Conservation (phyloP, 2,329 filamentous ascomycete species). For the Didymosphaeria variabile region DNA sequence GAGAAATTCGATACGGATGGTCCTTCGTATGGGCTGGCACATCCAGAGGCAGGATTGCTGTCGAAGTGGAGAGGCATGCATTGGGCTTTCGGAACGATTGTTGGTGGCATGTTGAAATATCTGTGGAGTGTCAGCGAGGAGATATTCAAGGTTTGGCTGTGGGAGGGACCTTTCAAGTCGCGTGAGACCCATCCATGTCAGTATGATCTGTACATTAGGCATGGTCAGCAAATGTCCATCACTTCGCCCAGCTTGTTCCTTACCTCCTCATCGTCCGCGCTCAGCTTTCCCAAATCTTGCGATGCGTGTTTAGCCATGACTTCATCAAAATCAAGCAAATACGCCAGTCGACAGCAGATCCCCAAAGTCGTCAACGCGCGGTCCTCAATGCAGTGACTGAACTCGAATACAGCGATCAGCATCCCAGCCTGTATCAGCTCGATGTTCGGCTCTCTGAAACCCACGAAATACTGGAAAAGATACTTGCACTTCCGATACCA, state of each 20-base stretch:
- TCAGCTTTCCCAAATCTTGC: slow-evolving; percentile 13
- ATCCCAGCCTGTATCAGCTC: slow-evolving; percentile 27
- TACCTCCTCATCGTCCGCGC: slow-evolving; percentile 18
- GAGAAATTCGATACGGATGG: slow-evolving; percentile 14
- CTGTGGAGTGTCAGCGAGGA: background rate
- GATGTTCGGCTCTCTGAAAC: slow-evolving; percentile 21
- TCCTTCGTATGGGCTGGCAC: background rate
- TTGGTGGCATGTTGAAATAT: slow-evolving; percentile 29
- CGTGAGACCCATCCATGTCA: slow-evolving; percentile 12
- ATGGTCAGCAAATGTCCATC: slow-evolving; percentile 18
- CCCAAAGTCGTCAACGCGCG: slow-evolving; percentile 26
- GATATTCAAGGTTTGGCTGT: background rate
- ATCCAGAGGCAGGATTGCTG: background rate
- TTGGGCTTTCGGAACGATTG: slow-evolving; percentile 19
- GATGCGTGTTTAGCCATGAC: slow-evolving; percentile 11
- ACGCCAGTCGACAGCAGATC: slow-evolving; percentile 22
- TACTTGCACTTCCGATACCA: slow-evolving; percentile 31
- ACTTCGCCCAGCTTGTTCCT: slow-evolving; percentile 17
- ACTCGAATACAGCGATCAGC: slow-evolving; percentile 28
- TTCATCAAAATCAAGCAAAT: slow-evolving; percentile 22
- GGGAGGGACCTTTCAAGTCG: slow-evolving; percentile 3
- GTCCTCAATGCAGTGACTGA: slow-evolving; percentile 24
- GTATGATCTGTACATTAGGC: slow-evolving; percentile 2
- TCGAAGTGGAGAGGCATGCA: slow-evolving; percentile 15
- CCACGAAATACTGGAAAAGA: slow-evolving; percentile 23